Evolutionary conservation across 2,329 filamentous ascomycete species (phyloP), one percentile per base, ranked within the genome.

Genomic region (Teratosphaeria viscida): DNA sequence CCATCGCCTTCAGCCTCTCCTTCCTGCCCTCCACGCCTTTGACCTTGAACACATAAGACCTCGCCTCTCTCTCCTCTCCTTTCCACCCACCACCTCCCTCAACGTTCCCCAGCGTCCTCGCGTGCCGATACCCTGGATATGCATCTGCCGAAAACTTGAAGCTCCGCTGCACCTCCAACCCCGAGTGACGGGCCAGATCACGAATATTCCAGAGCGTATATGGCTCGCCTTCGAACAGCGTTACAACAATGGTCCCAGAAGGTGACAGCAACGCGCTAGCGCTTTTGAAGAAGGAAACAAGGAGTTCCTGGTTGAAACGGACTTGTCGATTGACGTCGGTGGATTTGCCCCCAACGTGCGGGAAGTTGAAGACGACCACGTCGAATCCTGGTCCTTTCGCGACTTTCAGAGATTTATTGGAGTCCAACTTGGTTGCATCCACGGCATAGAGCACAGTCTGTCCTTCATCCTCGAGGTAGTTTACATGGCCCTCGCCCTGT

Each of bases 281-380:
- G 59, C 78, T 75, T 61, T 73, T 72, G 76, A 90, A 90, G 75
- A 89, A 89, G 52, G 79, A 77, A 14, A 89, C 85, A 39, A 90
- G 79, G 56, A 90, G 79, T 69, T 88, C 85, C 75, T 96, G 92
- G 76, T 99, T 97, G 73, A 89, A 85, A 59, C 94, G 85, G 14
- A 96, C 91, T 76, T 99, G 94, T 39, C 94, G 82, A 77, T 96
- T 96, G 59, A 96, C 88, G 76, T 97, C 92, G 66, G 88, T 97
- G 64, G 85, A 88, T 68, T 95, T 86, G 54, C 94, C 94, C 64
- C 94, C 94, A 3, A 95, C 88, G 77, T 99, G 94, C 39, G 94
- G 94, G 74, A 99, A 99, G 79, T 96, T 96, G 83, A 97, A 99
- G 65, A 92, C 80, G 63, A 97, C 86, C 59, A 85, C 82, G 73